Evolutionary conservation across 78 protist species (phyloP), one percentile per base, ranked within the genome.

Genomic region (Polysphondylium violaceum): DNA sequence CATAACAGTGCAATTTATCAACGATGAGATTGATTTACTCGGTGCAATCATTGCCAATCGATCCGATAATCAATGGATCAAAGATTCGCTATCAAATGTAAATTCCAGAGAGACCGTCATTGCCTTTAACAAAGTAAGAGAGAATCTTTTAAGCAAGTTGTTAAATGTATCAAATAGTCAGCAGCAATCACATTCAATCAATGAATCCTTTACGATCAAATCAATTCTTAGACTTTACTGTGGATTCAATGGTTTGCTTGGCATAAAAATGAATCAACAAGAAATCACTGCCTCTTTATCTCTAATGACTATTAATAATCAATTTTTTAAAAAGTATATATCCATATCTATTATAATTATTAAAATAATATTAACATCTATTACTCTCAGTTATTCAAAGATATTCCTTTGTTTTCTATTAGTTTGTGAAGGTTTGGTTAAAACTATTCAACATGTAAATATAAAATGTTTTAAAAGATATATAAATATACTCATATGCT

Each of bases 141-240:
- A 78, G 29, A 25, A 23, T 6, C 12, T 81, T 41, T 67, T 68
- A 55, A 33, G 58, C 58, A 40, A 27, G 1, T 64, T 47, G 59
- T n/a, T 44, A 53, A 58, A 73, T 33, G 55, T 14, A 14, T 50
- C 61, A 0, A 31, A 31, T 44, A 61, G 12, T 59, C 71, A 41
- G 47, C 36, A 35, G 53, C 29, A 44, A 27, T 31, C 11, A 12
- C 55, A 44, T 8, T 38, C 51, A 76, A 29, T 61, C 5, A 64
- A 73, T 21, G 44, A 73, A 31, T 51, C 58, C n/a, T 50, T 55
- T 35, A 67, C 25, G 9, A 36, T 76, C 3, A 58, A 76, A 47
- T 68, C 77, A 17, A 68, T 81, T 11, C n/a, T 81, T 25, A 81
- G 89, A 68, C 31, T 81, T 25, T 81, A 81, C 53, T 81, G 89